These are phyloP conservation scores for Stereocaulon alpinum DNA, from an alignment of 495 filamentous ascomycete genomes.

Conservation along the genomic window DNA sequence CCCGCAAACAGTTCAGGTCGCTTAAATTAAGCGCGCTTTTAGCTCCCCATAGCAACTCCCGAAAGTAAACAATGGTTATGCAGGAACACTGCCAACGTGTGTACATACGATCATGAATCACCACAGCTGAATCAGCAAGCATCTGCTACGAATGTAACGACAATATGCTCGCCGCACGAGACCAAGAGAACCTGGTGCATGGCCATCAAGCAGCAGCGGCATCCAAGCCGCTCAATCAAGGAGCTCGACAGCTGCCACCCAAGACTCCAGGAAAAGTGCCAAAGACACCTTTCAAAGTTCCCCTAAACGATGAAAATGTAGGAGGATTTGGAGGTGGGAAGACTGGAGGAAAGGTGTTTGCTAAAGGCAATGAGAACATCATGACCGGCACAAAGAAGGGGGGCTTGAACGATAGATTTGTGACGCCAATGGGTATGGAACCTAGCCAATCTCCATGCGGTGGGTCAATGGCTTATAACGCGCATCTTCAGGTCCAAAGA, in stretches of 20 bases:
- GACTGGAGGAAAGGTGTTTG: conserved; percentile 47
- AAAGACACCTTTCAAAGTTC: conserved; percentile 77
- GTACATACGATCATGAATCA: background rate
- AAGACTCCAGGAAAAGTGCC: conserved; percentile 73
- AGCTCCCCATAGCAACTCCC: conserved; percentile 8
- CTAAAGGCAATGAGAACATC: conserved; percentile 56
- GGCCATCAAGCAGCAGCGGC: conserved; percentile 66
- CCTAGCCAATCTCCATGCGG: background rate
- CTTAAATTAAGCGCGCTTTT: conserved; percentile 5
- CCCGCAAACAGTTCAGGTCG: conserved; percentile 8
- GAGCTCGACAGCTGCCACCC: conserved; percentile 47
- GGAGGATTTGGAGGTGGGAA: conserved; percentile 48
- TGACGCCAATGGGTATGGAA: conserved; percentile 71
- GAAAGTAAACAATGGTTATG: conserved; percentile 11
- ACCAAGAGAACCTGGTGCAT: conserved; percentile 85
- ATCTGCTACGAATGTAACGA: conserved; percentile 2
- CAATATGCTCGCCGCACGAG: conserved; percentile 68
- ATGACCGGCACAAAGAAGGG: conserved; percentile 50
- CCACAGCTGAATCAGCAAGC: background rate
- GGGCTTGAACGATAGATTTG: conserved; percentile 47
- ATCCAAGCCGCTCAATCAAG: conserved; percentile 67
- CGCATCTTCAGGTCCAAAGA: conserved; percentile 45
- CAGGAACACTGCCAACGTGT: background rate
- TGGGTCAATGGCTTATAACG: background rate
- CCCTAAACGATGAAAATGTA: conserved; percentile 80